Percentiles rank a stretch among this genome's conserved stretches.
Evolutionary conservation across 2,329 filamentous ascomycete genomes (phyloP).

Genomic region (Fusarium mundagurra): DNA sequence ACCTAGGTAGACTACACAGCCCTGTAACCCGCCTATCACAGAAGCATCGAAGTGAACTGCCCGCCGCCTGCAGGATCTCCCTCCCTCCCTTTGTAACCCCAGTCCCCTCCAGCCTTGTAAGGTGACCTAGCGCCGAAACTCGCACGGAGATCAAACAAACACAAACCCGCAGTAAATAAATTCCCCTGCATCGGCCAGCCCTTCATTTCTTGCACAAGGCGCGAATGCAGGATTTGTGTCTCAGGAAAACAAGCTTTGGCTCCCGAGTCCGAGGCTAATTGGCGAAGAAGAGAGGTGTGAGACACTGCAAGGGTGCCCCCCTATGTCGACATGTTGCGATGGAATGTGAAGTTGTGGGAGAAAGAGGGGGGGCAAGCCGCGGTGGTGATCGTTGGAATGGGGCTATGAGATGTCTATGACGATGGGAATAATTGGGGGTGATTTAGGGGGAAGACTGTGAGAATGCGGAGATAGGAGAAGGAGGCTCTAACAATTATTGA

Average conservation of each 20-base stretch:
- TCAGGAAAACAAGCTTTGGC: background rate
- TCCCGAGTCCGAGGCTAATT: background rate
- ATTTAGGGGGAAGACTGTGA: background rate
- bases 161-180: background rate
- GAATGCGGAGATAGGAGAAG: background rate
- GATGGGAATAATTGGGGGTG: background rate
- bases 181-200: background rate
- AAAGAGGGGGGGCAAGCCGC: background rate
- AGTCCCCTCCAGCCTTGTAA: background rate
- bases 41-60: background rate
- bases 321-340: background rate
- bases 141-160: background rate
- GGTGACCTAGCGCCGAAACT: background rate
- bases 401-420: background rate
- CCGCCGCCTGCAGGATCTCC: background rate
- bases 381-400: background rate
- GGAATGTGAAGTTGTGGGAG: background rate
- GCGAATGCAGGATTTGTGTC: background rate
- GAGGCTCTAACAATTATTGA: background rate
- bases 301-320: slow-evolving; percentile 6
- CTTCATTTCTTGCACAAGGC: background rate
- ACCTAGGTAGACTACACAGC: no score
- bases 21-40: no score
- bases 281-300: background rate
- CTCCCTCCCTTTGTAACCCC: background rate